Evolutionary conservation across 1,139 yeast genomes (phyloP).

Genomic region (Lodderomyces orthopsilosis): DNA sequence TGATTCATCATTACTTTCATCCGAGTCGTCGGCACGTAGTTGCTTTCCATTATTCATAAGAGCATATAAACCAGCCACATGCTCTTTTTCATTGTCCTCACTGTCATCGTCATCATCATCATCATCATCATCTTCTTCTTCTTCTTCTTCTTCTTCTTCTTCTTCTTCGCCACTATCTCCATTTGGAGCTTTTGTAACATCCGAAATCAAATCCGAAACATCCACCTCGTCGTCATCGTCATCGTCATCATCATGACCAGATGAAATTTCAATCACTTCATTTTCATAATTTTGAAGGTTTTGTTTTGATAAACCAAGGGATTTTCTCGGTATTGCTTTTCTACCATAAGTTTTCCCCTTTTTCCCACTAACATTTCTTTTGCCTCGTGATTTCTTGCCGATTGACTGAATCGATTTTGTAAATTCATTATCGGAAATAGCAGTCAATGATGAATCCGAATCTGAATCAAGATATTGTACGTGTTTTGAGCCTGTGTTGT

Average conservation of each 20-base stretch:
- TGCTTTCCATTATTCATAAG: constrained; percentile 16
- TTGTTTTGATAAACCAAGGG: constrained; percentile 19
- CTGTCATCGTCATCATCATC: constrained; percentile 20
- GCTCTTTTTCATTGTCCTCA: constrained; percentile 14
- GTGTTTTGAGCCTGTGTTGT: not conserved
- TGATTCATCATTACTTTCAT: constrained; percentile 17
- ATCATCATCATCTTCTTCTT: constrained; percentile 27
- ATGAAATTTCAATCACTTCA: constrained; percentile 1
- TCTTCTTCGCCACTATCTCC: constrained; percentile 8
- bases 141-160: constrained; percentile 27
- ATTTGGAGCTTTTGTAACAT: constrained; percentile 1
- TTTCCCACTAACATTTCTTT: constrained; percentile 9
- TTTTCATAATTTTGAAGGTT: constrained; percentile 20
- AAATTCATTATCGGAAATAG: constrained; percentile 33
- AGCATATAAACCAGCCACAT: constrained; percentile 22
- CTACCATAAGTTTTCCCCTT: constrained; percentile 14
- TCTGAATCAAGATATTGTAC: constrained; percentile 18
- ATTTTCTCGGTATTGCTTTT: constrained; percentile 27
- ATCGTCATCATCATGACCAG: constrained; percentile 7
- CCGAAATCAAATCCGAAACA: not conserved
- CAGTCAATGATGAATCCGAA: constrained; percentile 40
- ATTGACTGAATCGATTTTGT: not conserved
- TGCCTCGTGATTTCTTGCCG: constrained; percentile 3
- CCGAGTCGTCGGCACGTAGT: constrained; percentile 7
- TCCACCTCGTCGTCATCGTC: constrained; percentile 8